A percentile compares a stretch with the other conserved stretches of the same genome.
Conservation (phyloP, 2,329 filamentous ascomycete genomes). For the Aaosphaeria pasadenensis region DNA sequence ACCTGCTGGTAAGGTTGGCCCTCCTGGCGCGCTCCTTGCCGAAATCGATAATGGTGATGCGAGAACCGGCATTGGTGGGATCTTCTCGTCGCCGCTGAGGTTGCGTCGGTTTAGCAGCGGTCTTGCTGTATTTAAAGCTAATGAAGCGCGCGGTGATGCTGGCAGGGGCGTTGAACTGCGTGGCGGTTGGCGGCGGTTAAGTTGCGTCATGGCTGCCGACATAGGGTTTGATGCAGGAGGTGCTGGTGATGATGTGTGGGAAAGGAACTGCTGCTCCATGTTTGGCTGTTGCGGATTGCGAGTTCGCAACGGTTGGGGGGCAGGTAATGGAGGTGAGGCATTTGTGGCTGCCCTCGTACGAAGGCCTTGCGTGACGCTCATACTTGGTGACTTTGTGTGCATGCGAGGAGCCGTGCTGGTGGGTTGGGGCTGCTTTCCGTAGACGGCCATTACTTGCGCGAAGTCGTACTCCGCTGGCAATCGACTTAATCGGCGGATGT, state of each 20-base stretch:
- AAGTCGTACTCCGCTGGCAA: constrained; percentile 15
- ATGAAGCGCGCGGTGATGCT: constrained; percentile 13
- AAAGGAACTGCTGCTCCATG: not conserved
- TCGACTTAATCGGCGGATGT: constrained; percentile 13
- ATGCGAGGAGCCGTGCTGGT: too few species aligned
- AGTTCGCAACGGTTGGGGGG: constrained; percentile 7
- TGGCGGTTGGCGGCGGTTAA: constrained; percentile 7
- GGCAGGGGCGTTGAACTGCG: constrained; percentile 11
- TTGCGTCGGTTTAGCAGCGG: constrained; percentile 1
- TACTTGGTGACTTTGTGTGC: constrained; percentile 2
- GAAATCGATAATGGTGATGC: not conserved
- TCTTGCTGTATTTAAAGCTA: constrained; percentile 8
- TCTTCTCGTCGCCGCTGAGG: constrained; percentile 5
- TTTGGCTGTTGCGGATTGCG: constrained; percentile 1
- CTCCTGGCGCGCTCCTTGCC: not conserved
- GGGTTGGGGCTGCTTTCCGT: constrained; percentile 11
- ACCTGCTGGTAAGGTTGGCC: not conserved
- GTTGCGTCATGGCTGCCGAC: constrained; percentile 10
- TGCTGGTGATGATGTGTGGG: constrained; percentile 1
- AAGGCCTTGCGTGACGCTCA: constrained; percentile 1
- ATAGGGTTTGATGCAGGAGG: not conserved
- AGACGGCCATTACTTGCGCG: constrained; percentile 13
- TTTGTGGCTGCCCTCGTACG: constrained; percentile 2
- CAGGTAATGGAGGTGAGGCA: constrained; percentile 4
- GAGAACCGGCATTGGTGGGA: not conserved